A percentile compares a stretch with the other conserved stretches of the same genome.
Conservation (phyloP, 176 grass and related monocot genomes). For the Saccharum officinarum region DNA sequence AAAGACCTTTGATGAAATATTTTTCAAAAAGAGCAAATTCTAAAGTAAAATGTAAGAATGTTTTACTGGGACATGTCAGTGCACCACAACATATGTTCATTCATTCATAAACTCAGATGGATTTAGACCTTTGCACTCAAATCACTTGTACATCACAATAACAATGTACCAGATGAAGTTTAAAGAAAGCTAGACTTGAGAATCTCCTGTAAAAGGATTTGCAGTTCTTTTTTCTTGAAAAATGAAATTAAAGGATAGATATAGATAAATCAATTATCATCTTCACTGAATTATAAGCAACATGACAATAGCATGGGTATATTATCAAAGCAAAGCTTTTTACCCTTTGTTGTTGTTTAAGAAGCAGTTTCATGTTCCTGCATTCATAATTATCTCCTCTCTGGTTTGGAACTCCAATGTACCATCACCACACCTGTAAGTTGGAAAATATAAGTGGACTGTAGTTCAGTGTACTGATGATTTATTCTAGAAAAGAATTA, state of each 20-base stretch:
- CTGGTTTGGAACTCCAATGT: conserved; percentile 91
- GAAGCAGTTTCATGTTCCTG: conserved; percentile 96
- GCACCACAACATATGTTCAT: neutral
- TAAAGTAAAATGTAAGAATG: conserved; percentile 9
- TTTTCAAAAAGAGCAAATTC: conserved; percentile 9
- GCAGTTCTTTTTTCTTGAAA: neutral
- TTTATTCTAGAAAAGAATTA: conserved; percentile 3
- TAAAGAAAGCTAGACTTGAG: neutral
- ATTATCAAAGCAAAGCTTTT: conserved; percentile 26
- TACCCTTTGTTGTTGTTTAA: conserved; percentile 98
- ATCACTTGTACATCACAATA: conserved; percentile 3
- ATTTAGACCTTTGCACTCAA: neutral
- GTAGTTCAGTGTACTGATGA: neutral
- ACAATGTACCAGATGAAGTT: conserved; percentile 4
- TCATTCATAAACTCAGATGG: conserved; percentile 16
- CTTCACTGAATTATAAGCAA: conserved; percentile 27
- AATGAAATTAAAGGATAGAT: neutral
- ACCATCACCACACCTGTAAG: conserved; percentile 87
- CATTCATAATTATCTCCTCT: conserved; percentile 99
- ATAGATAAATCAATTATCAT: conserved; percentile 32
- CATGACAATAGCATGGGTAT: neutral
- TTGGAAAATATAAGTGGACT: conserved; percentile 22
- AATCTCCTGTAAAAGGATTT: conserved; percentile 1
- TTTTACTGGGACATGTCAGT: neutral
- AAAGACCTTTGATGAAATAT: neutral